Evolutionary conservation across 106 monocot genomes (phyloP).

Genomic region (Dendrobium officinale): DNA sequence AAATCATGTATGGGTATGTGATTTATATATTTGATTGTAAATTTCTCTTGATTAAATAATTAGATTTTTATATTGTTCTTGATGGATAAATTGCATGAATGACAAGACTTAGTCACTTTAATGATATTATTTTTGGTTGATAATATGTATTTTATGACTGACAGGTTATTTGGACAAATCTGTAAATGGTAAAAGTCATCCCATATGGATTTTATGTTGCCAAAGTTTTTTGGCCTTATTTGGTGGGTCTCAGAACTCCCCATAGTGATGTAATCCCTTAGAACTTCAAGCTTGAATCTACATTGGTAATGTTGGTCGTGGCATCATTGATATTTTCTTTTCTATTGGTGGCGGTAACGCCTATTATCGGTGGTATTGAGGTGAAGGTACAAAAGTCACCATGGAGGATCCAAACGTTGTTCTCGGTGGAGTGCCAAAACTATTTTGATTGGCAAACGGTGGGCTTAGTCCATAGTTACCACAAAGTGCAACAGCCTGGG

Average conservation of each 20-base stretch:
- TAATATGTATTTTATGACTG: not conserved
- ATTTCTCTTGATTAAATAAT: not conserved
- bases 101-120: not conserved
- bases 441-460: conserved; percentile 99
- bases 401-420: conserved; percentile 87
- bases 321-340: not conserved
- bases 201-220: not conserved
- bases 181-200: too few species aligned
- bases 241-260: not conserved
- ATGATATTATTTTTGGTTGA: not conserved
- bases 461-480: conserved; percentile 80
- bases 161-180: not conserved
- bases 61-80: not conserved
- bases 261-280: not conserved
- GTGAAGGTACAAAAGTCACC: conserved; percentile 25
- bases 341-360: not conserved
- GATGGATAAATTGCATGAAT: not conserved
- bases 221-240: not conserved
- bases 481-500: conserved; percentile 82
- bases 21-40: not conserved
- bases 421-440: conserved; percentile 92
- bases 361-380: not conserved
- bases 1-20: not conserved
- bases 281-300: not conserved
- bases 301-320: not conserved